Conservation (phyloP, 2,329 filamentous ascomycete species). For the Fusarium poae region DNA sequence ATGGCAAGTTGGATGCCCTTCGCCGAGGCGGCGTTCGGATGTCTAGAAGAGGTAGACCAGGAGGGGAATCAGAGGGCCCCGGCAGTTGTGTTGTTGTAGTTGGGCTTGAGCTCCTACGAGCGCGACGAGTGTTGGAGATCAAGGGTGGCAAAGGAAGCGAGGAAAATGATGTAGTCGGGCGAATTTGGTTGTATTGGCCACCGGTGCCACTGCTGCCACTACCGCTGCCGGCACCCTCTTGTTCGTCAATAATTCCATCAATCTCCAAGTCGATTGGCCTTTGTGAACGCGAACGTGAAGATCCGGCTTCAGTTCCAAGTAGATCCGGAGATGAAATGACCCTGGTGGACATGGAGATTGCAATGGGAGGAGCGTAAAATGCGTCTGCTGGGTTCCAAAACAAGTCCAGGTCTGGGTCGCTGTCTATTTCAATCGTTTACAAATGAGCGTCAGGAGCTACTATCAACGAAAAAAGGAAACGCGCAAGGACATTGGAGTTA, state of each 20-base stretch:
- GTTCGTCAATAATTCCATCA: slow-evolving; percentile 6
- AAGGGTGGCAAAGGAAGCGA: slow-evolving; percentile 39
- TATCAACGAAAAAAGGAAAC: slow-evolving; percentile 12
- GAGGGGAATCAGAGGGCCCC: slow-evolving; percentile 16
- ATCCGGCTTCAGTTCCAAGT: slow-evolving; percentile 26
- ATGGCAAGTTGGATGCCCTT: slow-evolving; percentile 17
- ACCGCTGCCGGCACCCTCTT: slow-evolving; percentile 7
- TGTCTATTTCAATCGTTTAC: slow-evolving; percentile 41
- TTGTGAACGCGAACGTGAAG: slow-evolving; percentile 29
- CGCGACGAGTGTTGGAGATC: slow-evolving; percentile 19
- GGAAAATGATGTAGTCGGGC: slow-evolving; percentile 25
- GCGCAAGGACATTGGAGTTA: slow-evolving; percentile 9
- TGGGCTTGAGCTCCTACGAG: slow-evolving; percentile 23
- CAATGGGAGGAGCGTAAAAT: slow-evolving; percentile 36
- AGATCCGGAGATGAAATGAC: slow-evolving; percentile 35
- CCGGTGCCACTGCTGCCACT: slow-evolving; percentile 3
- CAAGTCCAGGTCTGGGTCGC: slow-evolving; percentile 40
- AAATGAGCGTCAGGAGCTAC: slow-evolving; percentile 44
- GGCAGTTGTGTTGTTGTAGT: slow-evolving; percentile 37
- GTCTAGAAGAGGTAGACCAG: slow-evolving; percentile 1
- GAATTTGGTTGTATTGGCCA: slow-evolving; percentile 31
- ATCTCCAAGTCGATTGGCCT: slow-evolving; percentile 31
- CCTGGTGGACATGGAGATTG: slow-evolving; percentile 47
- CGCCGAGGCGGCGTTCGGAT: slow-evolving; percentile 13
- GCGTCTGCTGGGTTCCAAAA: slow-evolving; percentile 37